Conservation (phyloP, 1,284 basidiomycete genomes). For the Cronartium quercuum region DNA sequence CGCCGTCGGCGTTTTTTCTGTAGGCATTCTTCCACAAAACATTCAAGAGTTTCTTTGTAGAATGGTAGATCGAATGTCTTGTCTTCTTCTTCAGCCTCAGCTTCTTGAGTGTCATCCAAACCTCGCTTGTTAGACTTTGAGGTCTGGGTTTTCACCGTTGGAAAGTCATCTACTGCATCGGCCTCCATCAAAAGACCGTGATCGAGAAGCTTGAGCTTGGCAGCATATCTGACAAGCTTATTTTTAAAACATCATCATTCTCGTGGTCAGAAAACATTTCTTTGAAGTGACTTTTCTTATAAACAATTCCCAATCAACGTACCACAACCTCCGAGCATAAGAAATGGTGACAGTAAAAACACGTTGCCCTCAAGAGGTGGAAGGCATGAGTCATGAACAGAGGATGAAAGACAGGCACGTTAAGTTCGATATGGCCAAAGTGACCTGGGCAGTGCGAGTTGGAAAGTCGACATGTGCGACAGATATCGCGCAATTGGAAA, state of each 20-base stretch:
- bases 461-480: slow-evolving; percentile 82
- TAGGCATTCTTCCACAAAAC: slow-evolving; percentile 66
- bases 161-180: slow-evolving; percentile 59
- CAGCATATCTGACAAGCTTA: slow-evolving; percentile 73
- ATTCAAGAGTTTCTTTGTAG: slow-evolving; percentile 57
- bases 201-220: slow-evolving; percentile 82
- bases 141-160: slow-evolving; percentile 29
- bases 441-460: slow-evolving; percentile 96
- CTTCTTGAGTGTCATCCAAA: slow-evolving; percentile 44
- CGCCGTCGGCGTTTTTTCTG: slow-evolving; percentile 51
- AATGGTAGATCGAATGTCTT: slow-evolving; percentile 60
- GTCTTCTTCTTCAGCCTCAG: slow-evolving; percentile 51
- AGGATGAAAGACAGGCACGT: slow-evolving; percentile 91
- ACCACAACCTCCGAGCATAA: slow-evolving; percentile 72
- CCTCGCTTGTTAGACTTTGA: slow-evolving; percentile 41
- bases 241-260: slow-evolving; percentile 34
- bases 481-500: slow-evolving; percentile 76
- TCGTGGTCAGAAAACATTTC: slow-evolving; percentile 10
- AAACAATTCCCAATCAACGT: slow-evolving; percentile 48
- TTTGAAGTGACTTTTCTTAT: neutral
- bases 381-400: slow-evolving; percentile 92
- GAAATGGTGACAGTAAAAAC: slow-evolving; percentile 92
- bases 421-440: slow-evolving; percentile 98
- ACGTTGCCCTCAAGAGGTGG: slow-evolving; percentile 79
- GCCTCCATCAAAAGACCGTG: slow-evolving; percentile 81